Evolutionary conservation across 805 yeast genomes (phyloP), one percentile per base, ranked within the genome.

Genomic region (Sugiyamaella boreocaroliniensis): DNA sequence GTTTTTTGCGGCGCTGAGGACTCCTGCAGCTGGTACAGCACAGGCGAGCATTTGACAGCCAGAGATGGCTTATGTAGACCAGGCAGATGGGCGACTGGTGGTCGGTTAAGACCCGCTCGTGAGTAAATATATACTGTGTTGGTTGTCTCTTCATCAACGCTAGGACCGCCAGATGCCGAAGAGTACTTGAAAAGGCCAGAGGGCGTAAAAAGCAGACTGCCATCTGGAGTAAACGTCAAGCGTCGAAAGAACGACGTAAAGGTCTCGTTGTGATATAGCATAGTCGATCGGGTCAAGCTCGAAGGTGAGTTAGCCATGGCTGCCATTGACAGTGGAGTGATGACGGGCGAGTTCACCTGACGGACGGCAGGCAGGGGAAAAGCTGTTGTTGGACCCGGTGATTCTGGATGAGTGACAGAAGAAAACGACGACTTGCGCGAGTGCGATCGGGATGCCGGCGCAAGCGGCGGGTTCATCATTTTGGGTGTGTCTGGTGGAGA

Each of bases 201-300:
- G 42, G 93, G 95, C 0, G 95, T 80, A 29, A 92, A 69, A 32
- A 93, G 70, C 40, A 93, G 66, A 51, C 76, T 74, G 0, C 99
- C 99, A 68, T 95, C 97, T 0, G 96, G 96, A 0, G 97, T 85
- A 64, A 92, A 89, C 1, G 84, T 69, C 51, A 92, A 74, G 55
- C 98, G 72, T 56, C 99, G 75, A 72, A 93, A 93, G 64, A 93
- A 93, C 0, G 97, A 86, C 52, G 89, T 89, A 34, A 92, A 75
- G 0, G 95, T 82, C 62, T 92, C 99, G 55, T 89, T 82, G 63
- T 89, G 93, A 62, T 86, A 89, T 5, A 88, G 64, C 63, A 72
- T 72, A 3, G 75, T 67, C n/a, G 67, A 68, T 54, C 51, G 41
- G 8, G 47, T 51, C 11, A 43, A 19, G n/a, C 50, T 37, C 34